Base-by-base conservation (phyloP, 2,329 filamentous ascomycete genomes). In the Sarocladium oryzae region DNA sequence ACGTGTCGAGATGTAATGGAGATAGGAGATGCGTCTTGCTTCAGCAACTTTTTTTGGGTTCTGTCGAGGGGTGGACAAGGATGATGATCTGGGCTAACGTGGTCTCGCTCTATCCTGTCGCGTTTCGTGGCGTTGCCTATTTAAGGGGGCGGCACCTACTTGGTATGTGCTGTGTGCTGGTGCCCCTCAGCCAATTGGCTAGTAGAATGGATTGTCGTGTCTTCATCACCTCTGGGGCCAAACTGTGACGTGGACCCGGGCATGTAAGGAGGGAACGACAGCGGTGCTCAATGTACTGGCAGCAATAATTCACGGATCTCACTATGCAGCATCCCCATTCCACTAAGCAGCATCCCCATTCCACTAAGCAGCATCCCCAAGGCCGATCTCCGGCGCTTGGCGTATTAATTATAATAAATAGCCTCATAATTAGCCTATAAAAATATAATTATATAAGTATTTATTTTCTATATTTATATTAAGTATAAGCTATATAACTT, bases 31-130 rank as follows among this genome's bases (percentile, higher is more conserved):
- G 40, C 18, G 6, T 30, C 40, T n/a, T n/a, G n/a, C n/a, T n/a
- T n/a, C n/a, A n/a, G n/a, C n/a, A n/a, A 48, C 26, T 32, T 48
- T 48, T 48, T 48, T 33, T 33, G 26, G 24, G 5, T 15, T 24
- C 26, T 48, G 43, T 32, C 24, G 26, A 48, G 43, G 43, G 43
- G 24, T 33, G 43, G 43, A 33, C 43, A 48, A 48, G 43, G 43
- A 48, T 48, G 7, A 45, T 48, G 26, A 48, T 48, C 43, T 48
- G 43, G 43, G 43, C 43, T 48, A 48, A 48, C 43, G 43, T 48
- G 43, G 43, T 48, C 43, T 48, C 26, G 43, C 21, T 43, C n/a
- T 16, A 15, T 28, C 21, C 11, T 23, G 43, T 48, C 43, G 43
- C 43, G 43, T 48, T 26, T 32, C 26, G 43, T 45, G 40, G 40